Conservation (phyloP, 2,329 filamentous ascomycete genomes). For the Blastomyces percursus region DNA sequence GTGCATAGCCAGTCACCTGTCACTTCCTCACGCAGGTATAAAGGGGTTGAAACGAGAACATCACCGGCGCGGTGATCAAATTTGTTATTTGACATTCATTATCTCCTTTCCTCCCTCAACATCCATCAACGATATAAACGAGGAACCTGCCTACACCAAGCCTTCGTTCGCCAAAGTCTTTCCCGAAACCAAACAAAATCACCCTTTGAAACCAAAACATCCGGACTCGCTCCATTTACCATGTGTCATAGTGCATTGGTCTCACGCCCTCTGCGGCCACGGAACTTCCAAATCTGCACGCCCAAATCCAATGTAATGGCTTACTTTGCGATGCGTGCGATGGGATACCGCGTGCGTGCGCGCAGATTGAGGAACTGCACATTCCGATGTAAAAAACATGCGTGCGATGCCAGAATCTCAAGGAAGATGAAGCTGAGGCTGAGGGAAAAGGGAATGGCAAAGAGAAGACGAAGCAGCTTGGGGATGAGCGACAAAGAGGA, state of each 20-base stretch:
- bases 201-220: not conserved
- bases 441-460: not conserved
- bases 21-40: too few relatives aligned
- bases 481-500: not conserved
- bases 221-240: not conserved
- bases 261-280: constrained; percentile 18
- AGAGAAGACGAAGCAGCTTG: not conserved
- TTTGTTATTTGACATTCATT: too few relatives aligned
- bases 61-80: too few relatives aligned
- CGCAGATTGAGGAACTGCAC: not conserved
- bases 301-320: not conserved
- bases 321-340: not conserved
- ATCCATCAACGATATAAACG: too few relatives aligned
- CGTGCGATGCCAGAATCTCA: not conserved
- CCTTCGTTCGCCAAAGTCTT: not conserved
- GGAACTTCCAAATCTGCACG: not conserved
- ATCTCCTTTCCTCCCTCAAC: too few relatives aligned
- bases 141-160: too few relatives aligned
- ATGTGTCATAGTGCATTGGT: constrained; percentile 22
- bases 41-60: too few relatives aligned
- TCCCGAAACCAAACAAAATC: not conserved
- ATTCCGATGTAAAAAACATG: not conserved
- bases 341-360: not conserved
- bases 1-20: too few relatives aligned
- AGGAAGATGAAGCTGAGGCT: not conserved